Conservation (phyloP, 2,329 filamentous ascomycete species). For the Septoria petroselini region DNA sequence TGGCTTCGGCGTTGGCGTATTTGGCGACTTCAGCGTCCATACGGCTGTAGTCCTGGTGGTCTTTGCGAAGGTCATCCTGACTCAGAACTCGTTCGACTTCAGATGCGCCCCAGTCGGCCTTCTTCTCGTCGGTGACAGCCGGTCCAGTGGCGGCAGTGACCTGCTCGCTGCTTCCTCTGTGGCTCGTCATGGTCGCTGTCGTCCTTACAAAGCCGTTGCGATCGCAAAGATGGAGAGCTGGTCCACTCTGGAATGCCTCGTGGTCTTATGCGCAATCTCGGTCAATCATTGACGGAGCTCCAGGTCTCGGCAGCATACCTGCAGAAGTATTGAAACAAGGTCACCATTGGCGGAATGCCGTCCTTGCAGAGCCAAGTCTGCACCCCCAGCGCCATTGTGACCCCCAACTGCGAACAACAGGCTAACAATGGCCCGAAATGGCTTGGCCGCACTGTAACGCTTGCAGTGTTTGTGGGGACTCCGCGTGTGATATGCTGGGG, state of each 20-base stretch:
- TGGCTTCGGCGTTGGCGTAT: constrained; percentile 57
- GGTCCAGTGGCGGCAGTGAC: constrained; percentile 9
- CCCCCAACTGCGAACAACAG: constrained; percentile 4
- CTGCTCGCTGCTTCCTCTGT: constrained; percentile 11
- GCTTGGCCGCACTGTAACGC: constrained; percentile 7
- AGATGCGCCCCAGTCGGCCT: constrained; percentile 17
- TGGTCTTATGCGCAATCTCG: constrained; percentile 17
- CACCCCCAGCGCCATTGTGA: constrained; percentile 6
- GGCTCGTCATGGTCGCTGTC: constrained; percentile 10
- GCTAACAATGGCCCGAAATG: constrained; percentile 6
- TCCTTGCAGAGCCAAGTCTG: constrained; percentile 9
- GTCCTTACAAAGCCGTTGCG: background rate
- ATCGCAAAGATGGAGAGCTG: background rate
- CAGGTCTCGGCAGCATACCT: constrained; percentile 1
- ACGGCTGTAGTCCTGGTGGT: constrained; percentile 56
- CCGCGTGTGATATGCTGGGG: constrained; percentile 8
- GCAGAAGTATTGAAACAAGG: background rate
- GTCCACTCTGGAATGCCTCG: background rate
- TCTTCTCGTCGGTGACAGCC: constrained; percentile 4
- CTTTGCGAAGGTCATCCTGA: constrained; percentile 46
- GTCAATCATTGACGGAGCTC: constrained; percentile 8
- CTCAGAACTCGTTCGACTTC: constrained; percentile 53
- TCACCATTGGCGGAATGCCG: constrained; percentile 20
- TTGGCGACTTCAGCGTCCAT: constrained; percentile 68
- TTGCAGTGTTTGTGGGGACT: constrained; percentile 12